Evolutionary conservation across 2,329 filamentous ascomycete species (phyloP).

Genomic region (Leptosphaerulina australis): DNA sequence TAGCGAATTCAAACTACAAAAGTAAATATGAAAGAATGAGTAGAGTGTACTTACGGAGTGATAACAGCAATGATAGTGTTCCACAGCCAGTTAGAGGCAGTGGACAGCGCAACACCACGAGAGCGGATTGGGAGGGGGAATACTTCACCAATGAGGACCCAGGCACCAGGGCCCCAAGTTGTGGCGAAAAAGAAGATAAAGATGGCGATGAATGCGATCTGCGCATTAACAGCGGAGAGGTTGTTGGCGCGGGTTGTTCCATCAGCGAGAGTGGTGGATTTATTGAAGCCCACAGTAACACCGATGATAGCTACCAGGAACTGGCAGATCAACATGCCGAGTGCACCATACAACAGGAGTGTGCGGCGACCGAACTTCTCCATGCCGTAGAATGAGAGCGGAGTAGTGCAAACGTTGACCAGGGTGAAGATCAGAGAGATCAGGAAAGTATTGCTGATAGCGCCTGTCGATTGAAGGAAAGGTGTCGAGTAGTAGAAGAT

Average conservation of each 20-base stretch:
- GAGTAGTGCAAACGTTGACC: conserved; percentile 75
- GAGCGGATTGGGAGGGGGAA: conserved; percentile 50
- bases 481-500: conserved; percentile 45
- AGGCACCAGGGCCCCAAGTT: conserved; percentile 74
- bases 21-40: background rate
- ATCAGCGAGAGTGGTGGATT: conserved; percentile 21
- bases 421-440: conserved; percentile 74
- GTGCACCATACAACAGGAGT: conserved; percentile 71
- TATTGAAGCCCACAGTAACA: conserved; percentile 23
- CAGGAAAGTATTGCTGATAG: conserved; percentile 58
- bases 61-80: conserved; percentile 50
- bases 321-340: conserved; percentile 64
- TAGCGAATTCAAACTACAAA: background rate
- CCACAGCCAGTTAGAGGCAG: conserved; percentile 59
- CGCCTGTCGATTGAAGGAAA: conserved; percentile 27
- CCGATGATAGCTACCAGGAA: conserved; percentile 41
- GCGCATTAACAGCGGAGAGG: conserved; percentile 25
- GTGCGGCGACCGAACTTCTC: conserved; percentile 75
- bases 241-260: conserved; percentile 14
- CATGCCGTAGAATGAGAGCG: conserved; percentile 73
- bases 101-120: conserved; percentile 54
- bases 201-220: conserved; percentile 57
- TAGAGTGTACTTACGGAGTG: conserved; percentile 63
- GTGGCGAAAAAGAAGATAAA: conserved; percentile 79
- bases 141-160: conserved; percentile 56